Evolutionary conservation across 2,329 filamentous ascomycete species (phyloP).

Genomic region (Allantophomopsis lycopodina): DNA sequence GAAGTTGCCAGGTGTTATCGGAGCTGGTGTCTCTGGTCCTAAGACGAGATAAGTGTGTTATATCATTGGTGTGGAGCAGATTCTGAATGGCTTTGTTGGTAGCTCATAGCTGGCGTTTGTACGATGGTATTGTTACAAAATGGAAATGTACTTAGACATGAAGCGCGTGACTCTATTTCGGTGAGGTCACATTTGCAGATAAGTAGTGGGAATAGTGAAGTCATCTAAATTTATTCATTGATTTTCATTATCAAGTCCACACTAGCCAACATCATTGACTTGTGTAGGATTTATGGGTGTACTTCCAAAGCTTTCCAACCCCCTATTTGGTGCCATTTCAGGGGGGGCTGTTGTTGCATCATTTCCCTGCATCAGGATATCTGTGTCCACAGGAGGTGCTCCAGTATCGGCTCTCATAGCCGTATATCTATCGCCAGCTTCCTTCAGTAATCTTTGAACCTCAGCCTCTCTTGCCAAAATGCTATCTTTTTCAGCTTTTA

Average conservation of each 20-base stretch:
- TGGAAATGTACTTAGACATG: no score
- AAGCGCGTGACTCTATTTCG: no score
- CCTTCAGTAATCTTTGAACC: constrained; percentile 67
- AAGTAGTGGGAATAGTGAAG: no score
- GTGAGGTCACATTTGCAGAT: no score
- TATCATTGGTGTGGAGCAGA: background rate
- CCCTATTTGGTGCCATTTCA: constrained; percentile 12
- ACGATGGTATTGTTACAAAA: background rate
- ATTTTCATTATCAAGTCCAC: background rate
- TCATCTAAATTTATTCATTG: background rate
- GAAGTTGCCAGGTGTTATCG: constrained; percentile 84
- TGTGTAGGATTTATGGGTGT: constrained; percentile 17
- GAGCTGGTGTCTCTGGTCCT: constrained; percentile 70
- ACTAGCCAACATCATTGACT: constrained; percentile 16
- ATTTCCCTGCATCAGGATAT: constrained; percentile 3
- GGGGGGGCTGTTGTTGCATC: constrained; percentile 4
- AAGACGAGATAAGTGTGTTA: constrained; percentile 26
- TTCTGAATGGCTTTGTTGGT: background rate
- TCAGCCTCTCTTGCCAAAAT: constrained; percentile 60
- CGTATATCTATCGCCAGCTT: constrained; percentile 63
- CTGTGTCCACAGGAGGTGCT: constrained; percentile 14
- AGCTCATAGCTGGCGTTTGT: background rate
- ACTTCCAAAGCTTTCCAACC: constrained; percentile 24
- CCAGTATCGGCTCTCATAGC: constrained; percentile 35
- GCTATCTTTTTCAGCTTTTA: constrained; percentile 54